phyloP scores from a whole-genome alignment of 2,329 filamentous ascomycete species.

The Colletotrichum higginsianum region DNA sequence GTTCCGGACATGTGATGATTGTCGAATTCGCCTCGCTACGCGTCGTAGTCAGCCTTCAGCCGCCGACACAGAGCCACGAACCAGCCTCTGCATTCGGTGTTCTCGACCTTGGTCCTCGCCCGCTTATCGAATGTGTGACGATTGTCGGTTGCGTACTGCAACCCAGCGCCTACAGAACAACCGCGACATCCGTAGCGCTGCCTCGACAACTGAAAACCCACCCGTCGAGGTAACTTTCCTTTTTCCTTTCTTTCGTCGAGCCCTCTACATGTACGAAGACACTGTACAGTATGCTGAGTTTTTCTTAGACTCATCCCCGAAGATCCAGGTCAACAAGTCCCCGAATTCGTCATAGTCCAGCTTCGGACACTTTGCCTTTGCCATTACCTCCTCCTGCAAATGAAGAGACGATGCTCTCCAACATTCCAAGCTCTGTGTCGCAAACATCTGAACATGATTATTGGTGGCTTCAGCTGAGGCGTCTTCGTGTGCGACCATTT shows the following conservation, averaged over 20 bases:
- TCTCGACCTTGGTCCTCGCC: neutral
- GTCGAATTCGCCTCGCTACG: slow-evolving; percentile 1
- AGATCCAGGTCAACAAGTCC: neutral
- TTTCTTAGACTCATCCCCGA: slow-evolving; percentile 1
- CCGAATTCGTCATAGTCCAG: slow-evolving; percentile 1
- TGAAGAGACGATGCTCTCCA: slow-evolving; percentile 3
- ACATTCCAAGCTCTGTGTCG: slow-evolving; percentile 2
- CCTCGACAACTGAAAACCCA: neutral
- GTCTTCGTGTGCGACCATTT: neutral
- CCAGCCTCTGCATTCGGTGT: neutral
- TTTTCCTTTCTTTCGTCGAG: neutral
- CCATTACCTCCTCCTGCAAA: neutral
- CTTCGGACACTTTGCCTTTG: neutral
- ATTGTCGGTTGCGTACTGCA: slow-evolving; percentile 1
- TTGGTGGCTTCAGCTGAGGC: slow-evolving; percentile 3
- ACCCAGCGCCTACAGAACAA: slow-evolving; percentile 6
- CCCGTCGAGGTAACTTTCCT: neutral
- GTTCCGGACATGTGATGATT: slow-evolving; percentile 1
- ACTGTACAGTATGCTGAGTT: slow-evolving; percentile 6
- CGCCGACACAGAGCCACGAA: neutral
- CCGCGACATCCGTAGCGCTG: neutral
- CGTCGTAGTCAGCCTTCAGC: slow-evolving; percentile 10
- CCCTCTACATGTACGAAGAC: neutral
- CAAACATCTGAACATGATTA: neutral
- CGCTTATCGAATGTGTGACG: slow-evolving; percentile 2